Percentiles rank a stretch among this genome's conserved stretches.
phyloP scores from a whole-genome alignment of 169 alveolate species.

The Babesia sp. region DNA sequence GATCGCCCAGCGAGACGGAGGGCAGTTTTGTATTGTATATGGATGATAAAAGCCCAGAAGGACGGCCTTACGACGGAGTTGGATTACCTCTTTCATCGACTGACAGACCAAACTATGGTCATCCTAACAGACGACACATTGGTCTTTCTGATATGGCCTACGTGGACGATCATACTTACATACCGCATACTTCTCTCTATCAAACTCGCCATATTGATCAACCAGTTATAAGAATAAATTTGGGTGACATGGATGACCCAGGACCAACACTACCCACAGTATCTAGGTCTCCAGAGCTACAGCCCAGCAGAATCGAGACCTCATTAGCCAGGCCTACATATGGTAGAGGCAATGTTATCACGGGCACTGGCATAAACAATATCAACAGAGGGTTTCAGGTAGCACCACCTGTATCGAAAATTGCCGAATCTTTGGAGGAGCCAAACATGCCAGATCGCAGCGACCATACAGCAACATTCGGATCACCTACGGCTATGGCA shows the following conservation, averaged over 20 bases:
- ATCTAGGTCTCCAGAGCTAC: conserved; percentile 1
- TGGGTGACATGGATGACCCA: conserved; percentile 11
- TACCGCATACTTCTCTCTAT: not conserved
- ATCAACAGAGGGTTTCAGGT: not conserved
- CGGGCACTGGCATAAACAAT: too few species aligned
- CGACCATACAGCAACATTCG: too few species aligned
- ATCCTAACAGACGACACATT: not conserved
- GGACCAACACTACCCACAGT: conserved; percentile 6
- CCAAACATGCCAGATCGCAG: too few species aligned
- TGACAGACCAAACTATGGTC: not conserved
- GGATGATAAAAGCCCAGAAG: not conserved
- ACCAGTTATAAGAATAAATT: not conserved
- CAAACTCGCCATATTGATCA: not conserved
- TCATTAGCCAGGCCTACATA: too few species aligned
- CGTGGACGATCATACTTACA: not conserved
- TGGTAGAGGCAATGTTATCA: too few species aligned
- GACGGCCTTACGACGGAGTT: not conserved
- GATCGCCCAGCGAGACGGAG: not conserved
- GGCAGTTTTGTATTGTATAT: not conserved
- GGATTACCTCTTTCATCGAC: not conserved
- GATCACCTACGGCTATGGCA: too few species aligned
- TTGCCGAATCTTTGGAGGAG: not conserved
- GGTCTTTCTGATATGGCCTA: not conserved
- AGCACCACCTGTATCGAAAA: not conserved
- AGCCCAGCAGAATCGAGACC: too few species aligned